phyloP scores from a whole-genome alignment of 371 early-diverging fungal genomes.

The Zopfochytrium polystomum region DNA sequence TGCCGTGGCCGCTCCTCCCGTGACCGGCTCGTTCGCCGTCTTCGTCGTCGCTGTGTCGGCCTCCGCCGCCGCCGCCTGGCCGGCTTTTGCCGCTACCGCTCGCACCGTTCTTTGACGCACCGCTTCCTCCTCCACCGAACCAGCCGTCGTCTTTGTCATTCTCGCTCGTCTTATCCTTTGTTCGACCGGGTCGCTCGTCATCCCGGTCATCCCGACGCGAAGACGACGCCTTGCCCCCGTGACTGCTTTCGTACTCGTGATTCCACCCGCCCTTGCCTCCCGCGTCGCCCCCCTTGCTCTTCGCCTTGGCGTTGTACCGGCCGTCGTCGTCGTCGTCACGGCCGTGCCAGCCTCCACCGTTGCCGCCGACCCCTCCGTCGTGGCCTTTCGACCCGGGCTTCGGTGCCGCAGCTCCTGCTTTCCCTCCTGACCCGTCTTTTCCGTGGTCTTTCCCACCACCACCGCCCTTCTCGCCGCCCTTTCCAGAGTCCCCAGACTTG shows the following conservation, averaged over 20 bases:
- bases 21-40: no score
- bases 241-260: not conserved
- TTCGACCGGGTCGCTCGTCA: not conserved
- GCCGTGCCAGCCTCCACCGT: not conserved
- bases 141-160: not conserved
- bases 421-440: not conserved
- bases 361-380: not conserved
- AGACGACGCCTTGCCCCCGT: not conserved
- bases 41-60: not conserved
- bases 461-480: no score
- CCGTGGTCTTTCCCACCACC: not conserved
- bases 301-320: not conserved
- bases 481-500: no score
- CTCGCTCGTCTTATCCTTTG: not conserved
- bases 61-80: not conserved
- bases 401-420: not conserved
- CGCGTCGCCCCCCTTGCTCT: not conserved
- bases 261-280: not conserved
- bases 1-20: not conserved
- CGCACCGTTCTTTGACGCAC: not conserved
- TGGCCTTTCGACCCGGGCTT: not conserved
- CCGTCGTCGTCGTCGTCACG: not conserved
- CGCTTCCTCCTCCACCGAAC: not conserved
- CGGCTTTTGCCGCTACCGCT: not conserved
- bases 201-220: not conserved